phyloP scores from a whole-genome alignment of 2,329 filamentous ascomycete species.

The Rutstroemia sp. region DNA sequence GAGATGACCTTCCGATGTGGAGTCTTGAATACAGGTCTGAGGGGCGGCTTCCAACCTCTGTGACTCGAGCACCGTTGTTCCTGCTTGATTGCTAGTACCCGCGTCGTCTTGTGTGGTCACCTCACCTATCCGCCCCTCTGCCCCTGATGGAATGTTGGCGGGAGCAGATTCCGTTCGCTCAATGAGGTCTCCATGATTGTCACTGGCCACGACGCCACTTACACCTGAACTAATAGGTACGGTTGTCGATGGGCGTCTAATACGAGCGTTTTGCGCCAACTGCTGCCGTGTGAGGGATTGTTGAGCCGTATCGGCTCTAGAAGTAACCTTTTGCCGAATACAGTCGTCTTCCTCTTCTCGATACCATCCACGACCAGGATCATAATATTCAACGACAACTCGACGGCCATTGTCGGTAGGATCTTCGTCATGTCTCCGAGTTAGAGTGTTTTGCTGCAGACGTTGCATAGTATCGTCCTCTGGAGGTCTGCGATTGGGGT shows the following conservation, averaged over 20 bases:
- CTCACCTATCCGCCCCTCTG: not conserved
- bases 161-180: conserved; percentile 1
- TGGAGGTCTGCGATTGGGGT: too few relatives aligned
- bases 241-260: conserved; percentile 21
- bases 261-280: conserved; percentile 19
- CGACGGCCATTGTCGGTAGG: not conserved
- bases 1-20: too few relatives aligned
- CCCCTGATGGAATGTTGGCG: not conserved
- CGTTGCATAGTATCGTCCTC: too few relatives aligned
- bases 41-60: too few relatives aligned
- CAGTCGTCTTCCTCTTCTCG: conserved; percentile 3
- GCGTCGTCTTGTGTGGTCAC: not conserved
- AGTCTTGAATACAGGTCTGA: too few relatives aligned
- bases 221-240: conserved; percentile 11
- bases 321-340: not conserved
- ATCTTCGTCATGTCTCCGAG: too few relatives aligned
- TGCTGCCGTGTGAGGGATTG: conserved; percentile 15
- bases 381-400: conserved; percentile 13
- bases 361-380: conserved; percentile 14
- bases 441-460: not conserved
- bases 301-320: not conserved
- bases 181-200: not conserved
- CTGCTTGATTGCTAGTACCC: too few relatives aligned
- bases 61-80: too few relatives aligned
- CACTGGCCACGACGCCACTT: not conserved